Conservation (phyloP, 2,329 filamentous ascomycete species). For the Didymella sp. region DNA sequence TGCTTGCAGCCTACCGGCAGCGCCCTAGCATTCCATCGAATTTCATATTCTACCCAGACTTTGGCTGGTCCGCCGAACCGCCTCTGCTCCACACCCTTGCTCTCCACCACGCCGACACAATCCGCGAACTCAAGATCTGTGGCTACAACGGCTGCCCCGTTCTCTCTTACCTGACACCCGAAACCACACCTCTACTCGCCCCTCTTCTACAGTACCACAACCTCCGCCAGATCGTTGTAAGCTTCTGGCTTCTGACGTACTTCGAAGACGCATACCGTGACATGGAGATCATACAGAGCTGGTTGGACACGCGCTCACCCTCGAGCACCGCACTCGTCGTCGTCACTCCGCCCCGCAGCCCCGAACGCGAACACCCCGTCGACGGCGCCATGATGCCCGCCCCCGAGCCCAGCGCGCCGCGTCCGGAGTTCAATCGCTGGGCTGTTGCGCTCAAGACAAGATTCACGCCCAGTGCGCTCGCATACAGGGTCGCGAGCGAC, state of each 20-base stretch:
- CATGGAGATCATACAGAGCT: slow-evolving; percentile 54
- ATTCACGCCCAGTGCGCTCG: slow-evolving; percentile 52
- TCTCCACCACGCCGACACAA: slow-evolving; percentile 49
- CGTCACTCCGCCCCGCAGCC: slow-evolving; percentile 40
- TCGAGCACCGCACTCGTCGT: slow-evolving; percentile 50
- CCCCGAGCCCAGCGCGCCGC: slow-evolving; percentile 22
- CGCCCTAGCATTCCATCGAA: slow-evolving; percentile 24
- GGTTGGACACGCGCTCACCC: slow-evolving; percentile 51
- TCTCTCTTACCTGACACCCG: slow-evolving; percentile 48
- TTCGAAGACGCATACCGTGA: slow-evolving; percentile 52
- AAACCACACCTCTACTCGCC: slow-evolving; percentile 49
- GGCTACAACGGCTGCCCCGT: slow-evolving; percentile 55
- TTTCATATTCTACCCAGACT: slow-evolving; percentile 47
- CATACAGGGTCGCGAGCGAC: slow-evolving; percentile 50
- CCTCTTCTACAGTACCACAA: slow-evolving; percentile 53
- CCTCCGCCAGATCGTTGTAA: slow-evolving; percentile 52
- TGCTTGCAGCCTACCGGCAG: slow-evolving; percentile 35
- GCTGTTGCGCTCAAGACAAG: slow-evolving; percentile 50
- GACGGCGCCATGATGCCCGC: slow-evolving; percentile 40
- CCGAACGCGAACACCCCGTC: slow-evolving; percentile 30
- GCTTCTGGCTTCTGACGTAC: slow-evolving; percentile 52
- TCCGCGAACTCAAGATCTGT: slow-evolving; percentile 57
- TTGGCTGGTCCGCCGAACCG: slow-evolving; percentile 49
- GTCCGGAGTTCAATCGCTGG: slow-evolving; percentile 50
- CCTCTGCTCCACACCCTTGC: slow-evolving; percentile 54